Conservation (phyloP, 257 asterid species). For the Solanum rostratum region DNA sequence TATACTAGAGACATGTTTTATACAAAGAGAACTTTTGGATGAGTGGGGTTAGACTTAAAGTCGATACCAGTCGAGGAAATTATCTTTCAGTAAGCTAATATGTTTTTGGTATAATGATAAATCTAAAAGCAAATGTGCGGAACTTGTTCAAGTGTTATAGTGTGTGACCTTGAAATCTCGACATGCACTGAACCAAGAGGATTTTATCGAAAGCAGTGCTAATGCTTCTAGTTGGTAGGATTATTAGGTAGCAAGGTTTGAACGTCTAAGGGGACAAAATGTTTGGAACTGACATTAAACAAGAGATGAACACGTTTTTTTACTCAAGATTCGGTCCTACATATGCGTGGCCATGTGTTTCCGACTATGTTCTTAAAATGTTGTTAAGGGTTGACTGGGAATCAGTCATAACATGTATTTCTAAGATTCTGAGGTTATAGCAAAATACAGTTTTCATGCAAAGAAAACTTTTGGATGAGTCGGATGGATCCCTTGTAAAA, state of each 20-base stretch:
- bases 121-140: neutral
- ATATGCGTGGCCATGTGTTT: slow-evolving; percentile 62
- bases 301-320: slow-evolving; percentile 26
- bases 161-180: neutral
- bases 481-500: neutral
- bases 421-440: neutral
- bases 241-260: slow-evolving; percentile 32
- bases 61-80: neutral
- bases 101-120: neutral
- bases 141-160: neutral
- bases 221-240: neutral
- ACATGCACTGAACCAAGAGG: neutral
- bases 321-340: slow-evolving; percentile 40
- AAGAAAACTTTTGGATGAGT: neutral
- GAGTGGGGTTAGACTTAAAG: neutral
- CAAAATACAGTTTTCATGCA: neutral
- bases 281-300: slow-evolving; percentile 51
- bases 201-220: neutral
- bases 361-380: slow-evolving; percentile 51
- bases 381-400: neutral
- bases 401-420: neutral
- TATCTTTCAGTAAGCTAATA: neutral
- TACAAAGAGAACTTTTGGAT: neutral
- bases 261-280: slow-evolving; percentile 60
- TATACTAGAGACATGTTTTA: neutral